These are phyloP conservation scores for Microcyclosporella mali DNA, from an alignment of 2,329 filamentous ascomycete species.

Conservation along the genomic window DNA sequence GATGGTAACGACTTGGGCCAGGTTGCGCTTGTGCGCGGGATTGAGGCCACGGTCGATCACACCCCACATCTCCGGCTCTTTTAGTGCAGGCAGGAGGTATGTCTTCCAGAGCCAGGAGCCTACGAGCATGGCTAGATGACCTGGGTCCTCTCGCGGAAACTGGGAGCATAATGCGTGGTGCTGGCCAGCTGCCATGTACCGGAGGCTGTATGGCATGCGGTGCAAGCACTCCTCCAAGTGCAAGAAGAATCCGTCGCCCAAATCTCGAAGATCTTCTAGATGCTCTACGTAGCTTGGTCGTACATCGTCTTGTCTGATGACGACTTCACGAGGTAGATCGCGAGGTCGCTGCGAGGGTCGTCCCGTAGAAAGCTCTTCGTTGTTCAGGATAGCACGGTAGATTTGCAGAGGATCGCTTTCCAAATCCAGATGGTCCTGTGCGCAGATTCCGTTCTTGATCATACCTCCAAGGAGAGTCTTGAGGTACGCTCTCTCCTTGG, in stretches of 20 bases:
- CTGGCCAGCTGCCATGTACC: conserved; percentile 80
- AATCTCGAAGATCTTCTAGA: conserved; percentile 85
- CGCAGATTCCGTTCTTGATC: conserved; percentile 86
- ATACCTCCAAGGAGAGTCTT: conserved; percentile 78
- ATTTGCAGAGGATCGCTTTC: conserved; percentile 98
- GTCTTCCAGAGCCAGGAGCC: conserved; percentile 91
- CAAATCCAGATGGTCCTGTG: conserved; percentile 81
- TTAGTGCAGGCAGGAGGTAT: conserved; percentile 83
- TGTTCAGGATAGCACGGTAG: conserved; percentile 90
- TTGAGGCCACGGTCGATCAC: conserved; percentile 85
- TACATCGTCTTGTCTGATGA: conserved; percentile 93
- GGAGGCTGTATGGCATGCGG: conserved; percentile 86
- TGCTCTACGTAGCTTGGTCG: conserved; percentile 90
- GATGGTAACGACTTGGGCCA: conserved; percentile 86
- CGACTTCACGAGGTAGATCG: conserved; percentile 82
- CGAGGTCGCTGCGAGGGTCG: conserved; percentile 71
- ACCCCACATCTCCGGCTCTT: conserved; percentile 86
- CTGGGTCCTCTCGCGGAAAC: conserved; percentile 73
- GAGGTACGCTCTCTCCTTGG: conserved; percentile 85
- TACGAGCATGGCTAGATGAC: conserved; percentile 73
- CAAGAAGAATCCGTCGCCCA: conserved; percentile 83
- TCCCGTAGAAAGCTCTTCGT: conserved; percentile 91
- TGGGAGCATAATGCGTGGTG: conserved; percentile 70
- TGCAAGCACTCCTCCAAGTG: conserved; percentile 76
- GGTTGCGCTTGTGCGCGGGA: conserved; percentile 86